Conservation (phyloP, 1,284 basidiomycete species). For the Ustilago crameri region DNA sequence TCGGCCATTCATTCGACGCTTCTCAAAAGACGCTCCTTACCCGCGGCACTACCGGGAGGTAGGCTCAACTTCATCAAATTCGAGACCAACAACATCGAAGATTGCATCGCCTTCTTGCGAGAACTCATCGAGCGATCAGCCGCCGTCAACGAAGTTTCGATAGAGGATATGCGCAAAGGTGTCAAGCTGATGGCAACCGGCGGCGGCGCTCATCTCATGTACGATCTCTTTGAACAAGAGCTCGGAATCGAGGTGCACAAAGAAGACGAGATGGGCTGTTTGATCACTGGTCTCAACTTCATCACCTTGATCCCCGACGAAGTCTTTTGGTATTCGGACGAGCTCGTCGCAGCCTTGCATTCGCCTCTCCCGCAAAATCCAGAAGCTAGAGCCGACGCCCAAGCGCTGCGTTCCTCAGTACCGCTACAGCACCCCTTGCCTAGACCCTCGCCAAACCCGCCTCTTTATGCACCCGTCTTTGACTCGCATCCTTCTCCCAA, state of each 20-base stretch:
- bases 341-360: constrained; percentile 76
- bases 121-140: constrained; percentile 88
- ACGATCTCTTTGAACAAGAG: constrained; percentile 80
- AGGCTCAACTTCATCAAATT: constrained; percentile 98
- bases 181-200: constrained; percentile 99
- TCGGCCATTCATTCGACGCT: constrained; percentile 58
- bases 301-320: constrained; percentile 96
- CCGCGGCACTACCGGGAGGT: constrained; percentile 76
- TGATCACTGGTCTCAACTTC: constrained; percentile 97
- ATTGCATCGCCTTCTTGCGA: constrained; percentile 86
- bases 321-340: constrained; percentile 98
- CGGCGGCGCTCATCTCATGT: constrained; percentile 94
- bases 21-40: constrained; percentile 60
- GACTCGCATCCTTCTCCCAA: constrained; percentile 77
- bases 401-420: constrained; percentile 46
- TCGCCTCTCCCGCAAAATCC: constrained; percentile 46
- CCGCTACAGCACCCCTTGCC: constrained; percentile 73
- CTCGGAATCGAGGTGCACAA: constrained; percentile 83
- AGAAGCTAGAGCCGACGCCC: constrained; percentile 44
- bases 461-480: constrained; percentile 88
- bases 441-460: constrained; percentile 90
- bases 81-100: constrained; percentile 87
- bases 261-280: constrained; percentile 99
- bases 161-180: constrained; percentile 88
- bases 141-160: constrained; percentile 83